Evolutionary conservation across 768 basidiomycete genomes (phyloP), one percentile per base, ranked within the genome.

Genomic region (Clitopilus passeckerianus): DNA sequence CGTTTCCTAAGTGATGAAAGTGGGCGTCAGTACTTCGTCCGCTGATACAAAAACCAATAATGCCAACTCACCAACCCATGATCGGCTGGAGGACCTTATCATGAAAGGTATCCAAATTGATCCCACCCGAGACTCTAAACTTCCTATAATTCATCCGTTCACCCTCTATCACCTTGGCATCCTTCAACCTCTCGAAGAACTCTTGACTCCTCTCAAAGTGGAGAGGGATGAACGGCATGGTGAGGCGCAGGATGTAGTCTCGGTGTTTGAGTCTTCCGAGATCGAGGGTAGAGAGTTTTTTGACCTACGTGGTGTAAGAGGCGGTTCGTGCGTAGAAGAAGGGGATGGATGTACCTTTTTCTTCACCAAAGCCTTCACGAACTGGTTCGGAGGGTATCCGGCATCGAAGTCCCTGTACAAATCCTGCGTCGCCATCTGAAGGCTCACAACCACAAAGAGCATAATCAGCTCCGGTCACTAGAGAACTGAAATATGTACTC

Each of bases 31-130:
- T n/a, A 55, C 27, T 8, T 0, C 30, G 24, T 10, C 54, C 22
- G 14, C 6, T 14, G 23, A 9, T 27, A 55, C n/a, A 18, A 54
- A 5, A 34, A 22, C 37, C 16, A 33, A 44, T 12, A 50, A 53
- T n/a, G 12, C 34, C 22, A 18, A 54, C 65, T 1, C 46, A 67
- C 74, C 71, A 74, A 33, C 73, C 73, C 67, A 75, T 67, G 16
- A 72, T 65, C 5, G 74, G 74, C 0, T 69, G 65, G 6, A 75
- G 46, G 33, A 66, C 70, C 57, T 75, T 75, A 63, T 74, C 72
- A 56, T 75, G 73, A 54, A 75, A 69, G 0, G 67, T 67, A 27
- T 67, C 68, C 34, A 75, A 59, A 34, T 68, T 70, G 20, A 71
- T 71, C 2, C 72, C 74, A 35, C 70, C 73, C 10, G 71, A 70